Evolutionary conservation across 2,329 filamentous ascomycete species (phyloP).

Genomic region (Geosmithia flava): DNA sequence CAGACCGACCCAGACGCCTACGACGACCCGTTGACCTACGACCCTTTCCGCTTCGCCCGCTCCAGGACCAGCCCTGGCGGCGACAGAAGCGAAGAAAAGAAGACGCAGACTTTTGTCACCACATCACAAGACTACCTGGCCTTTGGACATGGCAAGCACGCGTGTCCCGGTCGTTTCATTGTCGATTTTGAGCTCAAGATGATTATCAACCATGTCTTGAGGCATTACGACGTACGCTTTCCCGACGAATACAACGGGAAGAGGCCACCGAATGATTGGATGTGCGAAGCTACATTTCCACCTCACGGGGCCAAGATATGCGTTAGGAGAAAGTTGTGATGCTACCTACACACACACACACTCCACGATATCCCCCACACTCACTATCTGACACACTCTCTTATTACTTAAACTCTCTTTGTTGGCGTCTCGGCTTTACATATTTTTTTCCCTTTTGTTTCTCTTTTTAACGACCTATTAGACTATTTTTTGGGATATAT

Average conservation of each 20-base stretch:
- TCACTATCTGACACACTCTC: background rate
- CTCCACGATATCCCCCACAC: too few species aligned
- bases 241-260: slow-evolving; percentile 5
- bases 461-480: too few species aligned
- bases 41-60: slow-evolving; percentile 27
- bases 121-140: slow-evolving; percentile 18
- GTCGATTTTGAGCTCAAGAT: slow-evolving; percentile 24
- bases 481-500: too few species aligned
- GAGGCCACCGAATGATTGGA: slow-evolving; percentile 5
- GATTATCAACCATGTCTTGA: slow-evolving; percentile 17
- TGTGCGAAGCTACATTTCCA: slow-evolving; percentile 5
- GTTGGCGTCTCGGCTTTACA: too few species aligned
- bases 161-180: slow-evolving; percentile 26
- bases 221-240: slow-evolving; percentile 17
- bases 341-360: background rate
- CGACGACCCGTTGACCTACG: slow-evolving; percentile 21
- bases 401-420: background rate
- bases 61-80: background rate
- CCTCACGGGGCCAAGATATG: background rate
- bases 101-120: slow-evolving; percentile 12
- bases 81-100: background rate
- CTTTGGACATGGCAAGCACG: slow-evolving; percentile 24
- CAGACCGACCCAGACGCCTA: slow-evolving; percentile 16
- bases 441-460: too few species aligned
- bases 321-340: background rate